These are phyloP conservation scores for Keithomyces neogunnii DNA, from an alignment of 2,329 filamentous ascomycete genomes.

Conservation along the genomic window DNA sequence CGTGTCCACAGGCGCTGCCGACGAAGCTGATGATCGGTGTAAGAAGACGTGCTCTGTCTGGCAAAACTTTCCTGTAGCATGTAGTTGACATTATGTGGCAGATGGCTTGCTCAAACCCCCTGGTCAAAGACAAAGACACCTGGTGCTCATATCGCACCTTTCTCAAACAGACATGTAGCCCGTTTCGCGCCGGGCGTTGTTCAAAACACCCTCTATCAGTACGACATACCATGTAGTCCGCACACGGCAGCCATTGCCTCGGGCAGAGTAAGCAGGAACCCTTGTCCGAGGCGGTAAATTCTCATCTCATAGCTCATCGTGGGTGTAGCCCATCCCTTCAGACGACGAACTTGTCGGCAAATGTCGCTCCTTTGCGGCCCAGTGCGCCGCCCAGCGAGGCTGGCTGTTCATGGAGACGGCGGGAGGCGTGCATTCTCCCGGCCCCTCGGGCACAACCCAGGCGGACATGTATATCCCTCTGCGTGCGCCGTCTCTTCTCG, in stretches of 20 bases:
- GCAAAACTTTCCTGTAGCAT: neutral
- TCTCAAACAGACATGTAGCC: constrained; percentile 47
- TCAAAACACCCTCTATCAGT: constrained; percentile 58
- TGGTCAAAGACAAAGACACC: neutral
- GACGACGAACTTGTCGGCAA: constrained; percentile 40
- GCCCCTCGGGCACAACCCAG: constrained; percentile 67
- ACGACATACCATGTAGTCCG: constrained; percentile 66
- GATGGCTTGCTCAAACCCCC: neutral
- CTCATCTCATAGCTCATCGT: neutral
- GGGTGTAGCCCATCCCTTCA: constrained; percentile 36
- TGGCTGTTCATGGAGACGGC: constrained; percentile 72
- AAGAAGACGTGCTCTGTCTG: constrained; percentile 6
- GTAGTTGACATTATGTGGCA: neutral
- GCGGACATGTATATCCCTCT: constrained; percentile 70
- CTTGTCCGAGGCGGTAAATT: neutral
- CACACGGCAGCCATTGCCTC: constrained; percentile 57
- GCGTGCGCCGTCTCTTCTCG: constrained; percentile 62
- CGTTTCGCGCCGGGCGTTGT: constrained; percentile 45
- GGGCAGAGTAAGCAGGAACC: constrained; percentile 26
- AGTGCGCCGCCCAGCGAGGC: constrained; percentile 36
- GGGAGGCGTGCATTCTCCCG: constrained; percentile 72
- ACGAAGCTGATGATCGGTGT: constrained; percentile 66
- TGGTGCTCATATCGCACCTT: neutral
- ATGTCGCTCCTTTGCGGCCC: constrained; percentile 27
- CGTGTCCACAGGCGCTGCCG: constrained; percentile 63